Conservation (phyloP, 2,329 filamentous ascomycete genomes). For the Zymoseptoria passerinii region DNA sequence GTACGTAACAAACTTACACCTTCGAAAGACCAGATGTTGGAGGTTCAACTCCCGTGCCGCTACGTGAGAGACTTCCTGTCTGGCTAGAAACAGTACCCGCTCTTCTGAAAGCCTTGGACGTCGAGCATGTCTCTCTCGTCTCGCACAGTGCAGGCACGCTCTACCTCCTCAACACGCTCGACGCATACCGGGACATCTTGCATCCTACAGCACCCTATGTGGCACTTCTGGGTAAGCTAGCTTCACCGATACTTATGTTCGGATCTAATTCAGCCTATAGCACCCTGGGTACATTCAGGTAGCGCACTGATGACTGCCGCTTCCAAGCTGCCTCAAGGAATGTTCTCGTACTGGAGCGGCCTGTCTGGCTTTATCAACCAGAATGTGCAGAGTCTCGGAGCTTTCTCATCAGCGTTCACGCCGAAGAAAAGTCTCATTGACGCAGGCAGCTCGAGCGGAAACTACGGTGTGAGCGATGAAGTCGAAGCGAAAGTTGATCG, state of each 20-base stretch:
- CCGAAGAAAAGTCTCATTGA: not conserved
- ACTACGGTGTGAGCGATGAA: not conserved
- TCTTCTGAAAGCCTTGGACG: constrained; percentile 31
- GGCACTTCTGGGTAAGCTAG: constrained; percentile 20
- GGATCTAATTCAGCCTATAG: constrained; percentile 16
- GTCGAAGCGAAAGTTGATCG: not conserved
- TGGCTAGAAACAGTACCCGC: constrained; percentile 38
- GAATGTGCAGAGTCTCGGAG: constrained; percentile 23
- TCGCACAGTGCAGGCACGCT: constrained; percentile 38
- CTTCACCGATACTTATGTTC: not conserved
- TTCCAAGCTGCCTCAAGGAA: constrained; percentile 21
- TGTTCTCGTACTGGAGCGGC: constrained; percentile 27
- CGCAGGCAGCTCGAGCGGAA: not conserved
- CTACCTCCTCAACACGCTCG: constrained; percentile 37
- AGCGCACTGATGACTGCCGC: constrained; percentile 22
- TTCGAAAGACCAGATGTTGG: constrained; percentile 37
- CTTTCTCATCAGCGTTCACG: not conserved
- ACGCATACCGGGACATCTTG: constrained; percentile 29
- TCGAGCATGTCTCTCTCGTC: constrained; percentile 33
- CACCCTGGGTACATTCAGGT: constrained; percentile 38
- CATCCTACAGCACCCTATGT: constrained; percentile 25
- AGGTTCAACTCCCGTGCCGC: constrained; percentile 33
- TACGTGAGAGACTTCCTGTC: constrained; percentile 30
- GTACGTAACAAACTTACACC: not conserved
- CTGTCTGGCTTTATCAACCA: constrained; percentile 28